Evolutionary conservation across 306 rosid genomes (phyloP), one percentile per base, ranked within the genome.

Genomic region (Vigna radiata): DNA sequence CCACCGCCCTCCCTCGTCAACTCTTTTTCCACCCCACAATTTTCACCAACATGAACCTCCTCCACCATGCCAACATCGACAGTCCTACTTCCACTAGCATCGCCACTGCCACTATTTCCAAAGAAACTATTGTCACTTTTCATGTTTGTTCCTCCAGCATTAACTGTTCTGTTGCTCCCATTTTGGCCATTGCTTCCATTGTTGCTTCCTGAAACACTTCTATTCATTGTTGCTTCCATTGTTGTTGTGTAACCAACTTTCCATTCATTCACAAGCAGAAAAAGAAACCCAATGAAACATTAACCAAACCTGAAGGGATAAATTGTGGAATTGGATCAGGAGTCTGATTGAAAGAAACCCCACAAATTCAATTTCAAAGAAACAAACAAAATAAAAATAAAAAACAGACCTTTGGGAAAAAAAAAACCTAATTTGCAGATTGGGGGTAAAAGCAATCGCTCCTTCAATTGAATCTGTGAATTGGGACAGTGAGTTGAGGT

Each of bases 371-470:
- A 68, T 19, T 6, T 39, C 3, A 44, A 37, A 54, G 49, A 72
- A 33, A 33, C n/a, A 72, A 43, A 1, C 8, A 10, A 39, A 39
- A 39, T 39, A 8, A 39, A 39, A 39, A 39, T 37, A 37, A 18
- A 18, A 27, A 72, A 31, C 48, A 39, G 37, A 71, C 65, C 55
- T 21, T 43, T 14, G 55, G 61, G 0, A 2, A 25, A 41, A 37
- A 12, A 66, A 56, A 23, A 14, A 19, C 82, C 79, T 66, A 39
- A 41, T 59, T 72, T 49, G 67, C 37, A 78, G 77, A 73, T 37
- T 58, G 0, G 4, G 50, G 33, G 16, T 10, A 3, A 17, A 65
- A 39, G 19, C 17, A 37, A 56, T 16, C 21, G n/a, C 36, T 33
- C 11, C 16, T 72, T 58, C 64, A 11, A 43, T 54, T 25, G 13